Evolutionary conservation across 768 basidiomycete species (phyloP), one percentile per base, ranked within the genome.

Genomic region (Daedaleopsis nitida): DNA sequence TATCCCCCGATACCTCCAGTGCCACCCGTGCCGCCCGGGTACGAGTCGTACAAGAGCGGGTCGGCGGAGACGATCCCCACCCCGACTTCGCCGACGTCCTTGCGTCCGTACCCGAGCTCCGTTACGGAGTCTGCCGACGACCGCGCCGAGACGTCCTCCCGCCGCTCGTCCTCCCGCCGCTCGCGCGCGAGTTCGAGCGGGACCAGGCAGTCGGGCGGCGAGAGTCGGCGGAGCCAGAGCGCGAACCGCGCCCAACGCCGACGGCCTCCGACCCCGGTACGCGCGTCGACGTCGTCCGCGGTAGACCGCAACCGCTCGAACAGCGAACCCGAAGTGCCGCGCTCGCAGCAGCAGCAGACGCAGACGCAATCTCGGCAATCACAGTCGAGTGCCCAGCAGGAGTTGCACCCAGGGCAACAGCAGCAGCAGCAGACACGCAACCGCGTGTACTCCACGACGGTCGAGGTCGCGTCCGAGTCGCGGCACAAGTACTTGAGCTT

Each of bases 11-110:
- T 49, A 39, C 9, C 62, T 0, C 19, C 55, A 3, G 27, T 37
- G 32, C 52, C 42, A 4, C 44, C 57, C n/a, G 27, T 52, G 9
- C 62, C 57, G 5, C 38, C 57, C 21, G 52, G 51, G 42, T 52
- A 52, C 47, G 45, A 51, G 57, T 55, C 49, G 37, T 49, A 52
- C 27, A 37, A 32, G 76, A 81, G 42, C 79, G 78, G 55, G 75
- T 82, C 50, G 73, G 34, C 57, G 5, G 62, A 44, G 39, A 76
- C 56, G 67, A 44, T 54, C 48, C 57, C 43, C 17, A 42, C 56
- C 12, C 52, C 53, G 6, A 1, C 48, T 7, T 49, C 62, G 4
- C 21, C 57, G 19, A 48, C 38, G 23, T 50, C 60, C 24, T n/a
- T 37, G 17, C 60, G 60, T 23, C 27, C 27, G 27, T 32, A 32